These are phyloP conservation scores for Coprinopsis strossmayeri DNA, from an alignment of 768 basidiomycete species.

Conservation along the genomic window DNA sequence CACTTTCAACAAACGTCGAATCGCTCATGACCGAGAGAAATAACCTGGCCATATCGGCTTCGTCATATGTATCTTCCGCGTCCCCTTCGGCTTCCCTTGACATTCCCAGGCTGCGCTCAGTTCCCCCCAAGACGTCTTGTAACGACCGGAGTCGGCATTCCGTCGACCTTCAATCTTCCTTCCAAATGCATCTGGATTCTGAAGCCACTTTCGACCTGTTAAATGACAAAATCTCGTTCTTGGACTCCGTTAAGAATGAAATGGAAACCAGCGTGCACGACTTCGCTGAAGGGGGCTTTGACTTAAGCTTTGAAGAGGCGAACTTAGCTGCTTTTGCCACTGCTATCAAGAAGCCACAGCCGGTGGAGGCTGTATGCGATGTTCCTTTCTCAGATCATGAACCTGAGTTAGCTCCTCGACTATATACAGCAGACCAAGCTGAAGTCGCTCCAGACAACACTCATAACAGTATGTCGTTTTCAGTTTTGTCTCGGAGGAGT, in stretches of 20 bases:
- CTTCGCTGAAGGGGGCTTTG: conserved; percentile 30
- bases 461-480: too few species aligned
- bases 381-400: background rate
- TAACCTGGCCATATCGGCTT: conserved; percentile 19
- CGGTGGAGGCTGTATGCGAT: background rate
- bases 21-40: conserved; percentile 17
- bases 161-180: conserved; percentile 40
- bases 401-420: too few species aligned
- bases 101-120: conserved; percentile 19
- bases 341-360: conserved; percentile 1
- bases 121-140: conserved; percentile 15
- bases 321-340: conserved; percentile 15
- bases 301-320: conserved; percentile 21
- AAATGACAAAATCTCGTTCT: conserved; percentile 46
- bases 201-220: conserved; percentile 47
- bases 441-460: too few species aligned
- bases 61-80: too few species aligned
- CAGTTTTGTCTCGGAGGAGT: too few species aligned
- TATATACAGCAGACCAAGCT: too few species aligned
- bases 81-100: background rate
- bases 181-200: conserved; percentile 38
- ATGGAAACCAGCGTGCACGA: conserved; percentile 30
- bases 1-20: conserved; percentile 12
- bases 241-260: conserved; percentile 23
- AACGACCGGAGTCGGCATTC: conserved; percentile 31